Evolutionary conservation across 2,329 filamentous ascomycete species (phyloP).

Genomic region (Pseudofabraea citricarpa): DNA sequence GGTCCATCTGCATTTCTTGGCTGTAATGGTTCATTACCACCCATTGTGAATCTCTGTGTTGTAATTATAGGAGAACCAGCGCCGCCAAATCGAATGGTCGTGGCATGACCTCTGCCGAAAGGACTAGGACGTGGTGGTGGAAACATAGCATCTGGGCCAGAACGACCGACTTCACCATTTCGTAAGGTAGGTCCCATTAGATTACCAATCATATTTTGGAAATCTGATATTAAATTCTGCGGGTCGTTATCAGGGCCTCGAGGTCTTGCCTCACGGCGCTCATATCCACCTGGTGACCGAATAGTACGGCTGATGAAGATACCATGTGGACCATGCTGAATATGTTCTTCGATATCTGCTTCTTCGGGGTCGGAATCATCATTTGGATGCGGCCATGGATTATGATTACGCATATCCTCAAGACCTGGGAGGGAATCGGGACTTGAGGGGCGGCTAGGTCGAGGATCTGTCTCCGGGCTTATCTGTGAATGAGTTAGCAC

Average conservation of each 20-base stretch:
- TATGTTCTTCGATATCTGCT: conserved; percentile 49
- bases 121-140: conserved; percentile 5
- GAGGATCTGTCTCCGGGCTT: conserved; percentile 56
- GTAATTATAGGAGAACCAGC: conserved; percentile 13
- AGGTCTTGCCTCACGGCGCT: not conserved
- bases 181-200: conserved; percentile 30
- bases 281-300: conserved; percentile 11
- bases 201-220: conserved; percentile 41
- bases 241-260: conserved; percentile 12
- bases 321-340: conserved; percentile 24
- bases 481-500: conserved; percentile 38
- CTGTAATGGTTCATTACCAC: conserved; percentile 33
- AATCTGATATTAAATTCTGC: conserved; percentile 26
- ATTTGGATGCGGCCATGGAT: conserved; percentile 26
- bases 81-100: conserved; percentile 14
- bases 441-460: conserved; percentile 30
- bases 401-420: conserved; percentile 16
- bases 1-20: conserved; percentile 47
- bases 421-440: conserved; percentile 11
- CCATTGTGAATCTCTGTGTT: conserved; percentile 26
- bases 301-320: conserved; percentile 23
- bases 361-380: conserved; percentile 54
- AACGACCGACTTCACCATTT: conserved; percentile 20
- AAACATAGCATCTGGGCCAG: conserved; percentile 24
- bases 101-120: conserved; percentile 2